A percentile compares a stretch with the other conserved stretches of the same genome.
phyloP scores from a whole-genome alignment of 1,284 basidiomycete species.

The Tausonia pullulans region DNA sequence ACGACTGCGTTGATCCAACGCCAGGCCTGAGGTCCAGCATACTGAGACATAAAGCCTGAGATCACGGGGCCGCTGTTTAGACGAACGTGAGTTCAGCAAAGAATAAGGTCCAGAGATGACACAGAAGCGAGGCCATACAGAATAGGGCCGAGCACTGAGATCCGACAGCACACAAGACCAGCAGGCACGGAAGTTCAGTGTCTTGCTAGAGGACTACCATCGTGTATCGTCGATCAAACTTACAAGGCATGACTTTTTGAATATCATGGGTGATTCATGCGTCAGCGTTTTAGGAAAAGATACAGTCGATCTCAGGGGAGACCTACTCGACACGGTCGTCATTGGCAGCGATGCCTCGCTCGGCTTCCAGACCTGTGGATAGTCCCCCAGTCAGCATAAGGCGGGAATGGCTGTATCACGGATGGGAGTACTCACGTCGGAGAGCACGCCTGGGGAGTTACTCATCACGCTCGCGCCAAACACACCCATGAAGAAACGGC shows the following conservation, averaged over 20 bases:
- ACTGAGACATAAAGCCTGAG: constrained; percentile 2
- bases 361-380: not conserved
- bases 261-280: too few relatives aligned
- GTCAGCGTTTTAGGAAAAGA: too few relatives aligned
- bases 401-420: not conserved
- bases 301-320: too few relatives aligned
- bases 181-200: too few relatives aligned
- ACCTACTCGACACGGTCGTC: not conserved
- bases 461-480: not conserved
- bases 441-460: too few relatives aligned
- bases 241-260: too few relatives aligned
- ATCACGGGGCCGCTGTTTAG: not conserved
- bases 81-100: not conserved
- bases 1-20: constrained; percentile 10
- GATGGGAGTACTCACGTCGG: not conserved
- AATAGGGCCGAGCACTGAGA: too few relatives aligned
- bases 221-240: too few relatives aligned
- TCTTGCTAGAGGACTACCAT: too few relatives aligned
- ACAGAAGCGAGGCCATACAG: too few relatives aligned
- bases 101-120: not conserved
- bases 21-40: not conserved
- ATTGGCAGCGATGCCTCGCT: not conserved
- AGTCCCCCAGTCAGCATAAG: not conserved
- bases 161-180: too few relatives aligned
- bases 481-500: constrained; percentile 6